Evolutionary conservation across 2,329 filamentous ascomycete genomes (phyloP), one percentile per base, ranked within the genome.

Genomic region (Sporothrix variecibatus): DNA sequence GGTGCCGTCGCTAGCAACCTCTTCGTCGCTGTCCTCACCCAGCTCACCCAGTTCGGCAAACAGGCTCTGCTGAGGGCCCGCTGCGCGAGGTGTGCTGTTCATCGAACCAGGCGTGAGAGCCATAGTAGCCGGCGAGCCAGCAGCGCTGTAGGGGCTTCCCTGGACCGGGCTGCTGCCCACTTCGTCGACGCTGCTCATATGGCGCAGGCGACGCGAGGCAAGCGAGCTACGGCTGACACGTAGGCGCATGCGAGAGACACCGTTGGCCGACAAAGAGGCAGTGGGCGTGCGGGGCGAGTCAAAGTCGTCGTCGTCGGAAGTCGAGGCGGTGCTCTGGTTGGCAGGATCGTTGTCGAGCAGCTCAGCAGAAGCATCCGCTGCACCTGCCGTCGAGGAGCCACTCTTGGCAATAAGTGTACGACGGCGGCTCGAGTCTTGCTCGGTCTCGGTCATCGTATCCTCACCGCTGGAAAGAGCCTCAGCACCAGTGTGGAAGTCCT

Each of bases 401-500:
- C 51, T 17, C 12, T 49, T 62, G 3, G 74, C 72, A 17, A 51
- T 17, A 4, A 73, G 68, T 1, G 68, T 38, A 7, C 75, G 65
- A 73, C 76, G 68, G 6, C 75, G 76, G 2, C 9, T 40, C 0
- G 56, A 40, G 20, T 71, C 72, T 72, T 74, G 72, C 81, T 98
- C 95, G 0, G 95, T 98, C 83, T 97, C 95, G 0, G 94, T 97
- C 67, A 93, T 85, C 3, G 83, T 86, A 77, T 94, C 92, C 75
- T 94, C 94, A 73, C 90, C 92, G 79, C 87, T 73, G 5, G 73
- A 88, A 71, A 90, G 83, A 28, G 94, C 93, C 78, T 98, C 96
- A 20, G 91, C 89, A n/a, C 93, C 94, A 3, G 95, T 98, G 81
- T 97, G 93, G 89, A 98, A 98, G 76, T 94, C 94, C 78, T 98